Evolutionary conservation across 306 rosid species (phyloP), one percentile per base, ranked within the genome.

Genomic region (Oxytropis ochrocephala): DNA sequence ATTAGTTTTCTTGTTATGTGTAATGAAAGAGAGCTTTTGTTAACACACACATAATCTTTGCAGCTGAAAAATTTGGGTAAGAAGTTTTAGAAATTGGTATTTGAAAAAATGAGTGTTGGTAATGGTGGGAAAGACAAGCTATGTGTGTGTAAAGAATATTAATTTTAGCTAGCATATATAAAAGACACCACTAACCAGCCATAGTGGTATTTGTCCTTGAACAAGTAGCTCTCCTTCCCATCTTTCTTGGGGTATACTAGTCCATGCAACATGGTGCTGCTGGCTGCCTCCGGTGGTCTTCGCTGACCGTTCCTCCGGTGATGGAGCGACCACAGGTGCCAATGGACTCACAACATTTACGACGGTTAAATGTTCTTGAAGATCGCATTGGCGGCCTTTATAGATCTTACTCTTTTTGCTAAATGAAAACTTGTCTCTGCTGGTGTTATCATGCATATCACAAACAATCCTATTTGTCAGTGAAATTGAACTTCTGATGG

Each of bases 141-240:
- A 24, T 1, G 0, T 24, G 8, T 38, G 11, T 38, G 43, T 38
- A 38, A 38, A 10, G 11, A 38, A 38, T 24, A 24, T 24, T 24
- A n/a, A n/a, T 21, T 7, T 38, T 8, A 38, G 43, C 11, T n/a
- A n/a, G n/a, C n/a, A n/a, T n/a, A n/a, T n/a, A 38, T 10, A 7
- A 36, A 36, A 36, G 42, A 36, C 42, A 38, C 0, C 10, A 75
- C 73, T 43, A 72, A 90, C 98, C 87, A 94, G 86, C 98, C 98
- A 94, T 3, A 66, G 53, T 8, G 97, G 98, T 57, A 94, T 81
- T 16, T 81, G 73, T 69, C 98, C 98, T 75, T 88, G 78, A 35
- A 94, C 91, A 56, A 41, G 46, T 4, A 90, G 78, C 86, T 94
- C 88, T 53, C 98, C 98, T 73, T 90, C 96, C 98, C 98, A 94